These are phyloP conservation scores for Hsuehochloa calcarea DNA, from an alignment of 176 grass and related monocot species.

Conservation along the genomic window DNA sequence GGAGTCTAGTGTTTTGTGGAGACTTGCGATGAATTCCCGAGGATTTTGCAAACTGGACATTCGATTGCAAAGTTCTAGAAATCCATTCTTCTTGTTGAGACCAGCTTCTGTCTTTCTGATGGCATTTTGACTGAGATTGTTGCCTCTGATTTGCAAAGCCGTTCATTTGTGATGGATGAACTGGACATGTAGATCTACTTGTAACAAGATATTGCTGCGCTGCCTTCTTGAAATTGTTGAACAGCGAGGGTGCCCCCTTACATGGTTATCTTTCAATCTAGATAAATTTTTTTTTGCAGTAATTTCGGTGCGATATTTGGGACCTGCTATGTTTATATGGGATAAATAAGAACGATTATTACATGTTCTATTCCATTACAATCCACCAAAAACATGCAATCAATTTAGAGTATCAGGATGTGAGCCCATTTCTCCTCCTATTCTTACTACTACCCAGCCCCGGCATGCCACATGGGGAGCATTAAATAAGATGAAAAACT, in stretches of 20 bases:
- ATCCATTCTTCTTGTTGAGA: too few relatives aligned
- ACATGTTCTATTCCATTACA: not conserved
- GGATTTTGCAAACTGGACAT: too few relatives aligned
- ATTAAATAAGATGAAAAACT: not conserved
- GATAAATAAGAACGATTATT: not conserved
- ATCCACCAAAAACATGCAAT: not conserved
- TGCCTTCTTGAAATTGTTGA: not conserved
- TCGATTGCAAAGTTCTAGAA: not conserved
- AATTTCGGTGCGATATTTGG: not conserved
- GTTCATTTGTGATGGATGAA: not conserved
- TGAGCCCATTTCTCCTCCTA: not conserved
- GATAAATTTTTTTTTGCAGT: not conserved
- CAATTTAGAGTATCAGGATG: not conserved
- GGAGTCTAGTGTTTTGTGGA: not conserved
- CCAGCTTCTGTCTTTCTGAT: not conserved
- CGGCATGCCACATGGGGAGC: conserved; percentile 6
- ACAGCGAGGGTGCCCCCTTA: not conserved
- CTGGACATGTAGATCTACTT: not conserved
- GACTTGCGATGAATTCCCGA: too few relatives aligned
- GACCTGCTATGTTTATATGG: too few relatives aligned
- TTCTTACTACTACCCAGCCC: too few relatives aligned
- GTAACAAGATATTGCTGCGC: not conserved
- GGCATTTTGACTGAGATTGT: not conserved
- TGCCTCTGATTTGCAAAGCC: not conserved
- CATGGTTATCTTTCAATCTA: not conserved